Base-by-base conservation (phyloP, 176 grass and related monocot species). In the Cenchrus purpureus region DNA sequence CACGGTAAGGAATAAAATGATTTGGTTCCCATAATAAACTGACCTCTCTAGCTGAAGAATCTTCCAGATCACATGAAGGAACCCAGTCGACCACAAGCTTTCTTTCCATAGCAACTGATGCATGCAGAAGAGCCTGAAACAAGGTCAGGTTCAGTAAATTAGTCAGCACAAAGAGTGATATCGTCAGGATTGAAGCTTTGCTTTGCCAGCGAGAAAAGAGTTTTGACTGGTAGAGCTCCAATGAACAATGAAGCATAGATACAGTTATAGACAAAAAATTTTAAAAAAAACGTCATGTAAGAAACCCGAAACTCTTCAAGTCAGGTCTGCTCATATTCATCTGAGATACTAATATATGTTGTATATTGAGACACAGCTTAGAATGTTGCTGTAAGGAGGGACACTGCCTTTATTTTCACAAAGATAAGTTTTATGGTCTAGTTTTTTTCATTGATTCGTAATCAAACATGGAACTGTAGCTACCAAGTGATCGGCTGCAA, bases 11-110 rank as follows among this genome's bases (percentile, higher is more conserved):
- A 84, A 84, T n/a, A 64, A 59, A 84, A n/a, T 45, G 7, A 20
- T n/a, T 25, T 49, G 32, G 73, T 89, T 66, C 15, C 64, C 57
- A 65, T 68, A 88, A 71, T 73, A 67, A 78, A 68, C 82, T 80
- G 34, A 96, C 97, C 93, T 99, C 90, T 84, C 85, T 80, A 68
- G 73, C 79, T 88, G 93, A 80, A 74, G 79, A 52, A 57, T 96
- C 90, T 91, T 99, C 97, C 68, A 99, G 97, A 86, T 99, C 94
- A 77, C 90, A 85, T 74, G 97, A 92, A 89, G 88, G 90, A 74
- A 99, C 84, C 97, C 94, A 99, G 22, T 99, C 78, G 22, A 99
- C 86, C 25, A 99, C 78, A 91, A 99, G 91, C 80, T 99, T 99
- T 71, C 88, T 96, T 85, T 74, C 82, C 81, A 91, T 92, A 82